Base-by-base conservation (phyloP, 768 basidiomycete genomes). In the Suillus lakei region DNA sequence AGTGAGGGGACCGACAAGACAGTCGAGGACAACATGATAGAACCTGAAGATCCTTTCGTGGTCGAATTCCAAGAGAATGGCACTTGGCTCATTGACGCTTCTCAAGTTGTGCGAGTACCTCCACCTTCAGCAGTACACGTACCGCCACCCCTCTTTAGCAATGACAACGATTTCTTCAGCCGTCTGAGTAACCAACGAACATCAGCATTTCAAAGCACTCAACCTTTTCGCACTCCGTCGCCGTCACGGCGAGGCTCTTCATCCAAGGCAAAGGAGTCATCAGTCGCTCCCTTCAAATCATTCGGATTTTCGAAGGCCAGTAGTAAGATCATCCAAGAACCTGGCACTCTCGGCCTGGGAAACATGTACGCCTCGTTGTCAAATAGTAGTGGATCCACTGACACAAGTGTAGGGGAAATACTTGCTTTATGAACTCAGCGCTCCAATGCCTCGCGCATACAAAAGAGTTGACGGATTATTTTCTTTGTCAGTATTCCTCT, bases 341-440 rank as follows among this genome's bases (percentile, higher is more conserved):
- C 89, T 9, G 96, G 96, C 2, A 91, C 93, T 0, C 83, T 96
- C 15, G 96, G 96, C 26, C 82, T 99, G 5, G 88, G 88, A 16
- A 99, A 99, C 73, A 90, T 98, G 88, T 94, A 75, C 65, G 5
- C 5, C 53, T 59, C 67, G n/a, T 48, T 43, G 7, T 62, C 21
- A 2, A 51, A 48, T 32, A 26, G 15, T 56, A n/a, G 60, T 32
- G 39, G 51, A 58, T 65, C 65, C 61, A 61, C 77, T n/a, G 71
- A 64, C 13, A 48, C 65, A 64, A 43, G 16, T 9, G 62, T 64
- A 92, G 92, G 85, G 93, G 93, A n/a, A 96, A 96, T 73, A 98
- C 96, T 9, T 98, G 96, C 76, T 99, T 99, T 81, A 99, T 99
- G 98, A 99, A 99, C 77, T 96, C 95, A 61, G 97, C 98, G 1